phyloP scores from a whole-genome alignment of 345 rosid species.

The Eucalyptus pumila region DNA sequence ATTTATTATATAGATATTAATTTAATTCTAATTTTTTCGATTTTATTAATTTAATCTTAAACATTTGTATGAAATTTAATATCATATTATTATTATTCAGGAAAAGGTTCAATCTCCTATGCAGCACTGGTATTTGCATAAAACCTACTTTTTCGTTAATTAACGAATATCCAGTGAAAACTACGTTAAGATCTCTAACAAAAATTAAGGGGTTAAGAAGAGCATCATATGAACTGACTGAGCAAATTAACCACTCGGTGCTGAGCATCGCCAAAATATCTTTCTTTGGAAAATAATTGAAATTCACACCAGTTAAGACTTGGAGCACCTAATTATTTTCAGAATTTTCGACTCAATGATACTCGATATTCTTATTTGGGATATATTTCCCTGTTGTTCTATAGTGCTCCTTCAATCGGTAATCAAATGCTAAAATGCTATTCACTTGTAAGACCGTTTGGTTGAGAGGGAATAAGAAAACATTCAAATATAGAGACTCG shows the following conservation, averaged over 20 bases:
- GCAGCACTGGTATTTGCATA: background rate
- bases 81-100: background rate
- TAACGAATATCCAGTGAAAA: background rate
- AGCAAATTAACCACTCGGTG: background rate
- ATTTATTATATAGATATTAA: background rate
- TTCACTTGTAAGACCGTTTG: background rate
- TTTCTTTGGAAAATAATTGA: background rate
- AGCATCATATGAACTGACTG: background rate
- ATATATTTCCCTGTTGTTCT: background rate
- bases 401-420: background rate
- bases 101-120: background rate
- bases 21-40: rapidly evolving
- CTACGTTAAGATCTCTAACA: background rate
- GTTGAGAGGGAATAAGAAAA: background rate
- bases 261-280: background rate
- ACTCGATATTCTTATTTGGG: background rate
- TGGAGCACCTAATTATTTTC: background rate
- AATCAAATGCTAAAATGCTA: background rate
- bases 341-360: background rate
- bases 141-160: background rate
- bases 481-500: background rate
- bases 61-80: background rate
- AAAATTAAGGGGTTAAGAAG: background rate
- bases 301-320: background rate
- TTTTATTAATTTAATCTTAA: background rate